Evolutionary conservation across 179 eudicot species (phyloP).

Genomic region (Actinidia chinensis): DNA sequence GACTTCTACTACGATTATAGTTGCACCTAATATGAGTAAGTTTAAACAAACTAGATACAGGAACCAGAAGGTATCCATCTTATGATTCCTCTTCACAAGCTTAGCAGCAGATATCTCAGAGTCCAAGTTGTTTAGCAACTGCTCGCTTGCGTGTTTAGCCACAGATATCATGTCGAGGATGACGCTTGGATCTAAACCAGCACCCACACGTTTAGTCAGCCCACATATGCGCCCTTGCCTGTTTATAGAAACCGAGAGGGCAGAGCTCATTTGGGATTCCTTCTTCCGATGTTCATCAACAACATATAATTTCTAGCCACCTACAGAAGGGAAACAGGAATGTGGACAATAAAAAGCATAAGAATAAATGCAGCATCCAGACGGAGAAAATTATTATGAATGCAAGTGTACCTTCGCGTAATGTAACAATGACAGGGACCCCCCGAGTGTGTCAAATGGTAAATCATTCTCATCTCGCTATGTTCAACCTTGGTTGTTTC

Average conservation of each 20-base stretch:
- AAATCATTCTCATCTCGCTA: no score
- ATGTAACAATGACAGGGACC: no score
- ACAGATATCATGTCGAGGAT: conserved; percentile 92
- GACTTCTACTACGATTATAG: background rate
- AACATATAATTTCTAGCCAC: no score
- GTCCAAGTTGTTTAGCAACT: conserved; percentile 70
- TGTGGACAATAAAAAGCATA: no score
- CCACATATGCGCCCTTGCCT: conserved; percentile 77
- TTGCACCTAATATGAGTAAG: background rate
- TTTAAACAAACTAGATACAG: background rate
- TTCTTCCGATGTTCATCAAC: no score
- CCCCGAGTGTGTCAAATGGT: no score
- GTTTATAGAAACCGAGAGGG: conserved; percentile 74
- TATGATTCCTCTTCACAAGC: conserved; percentile 61
- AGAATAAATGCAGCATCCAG: no score
- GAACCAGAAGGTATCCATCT: background rate
- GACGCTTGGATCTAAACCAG: conserved; percentile 78
- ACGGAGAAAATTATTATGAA: no score
- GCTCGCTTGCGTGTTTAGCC: conserved; percentile 73
- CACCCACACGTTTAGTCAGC: conserved; percentile 81
- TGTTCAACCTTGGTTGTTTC: no score
- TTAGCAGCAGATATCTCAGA: conserved; percentile 87
- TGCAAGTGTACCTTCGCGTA: no score
- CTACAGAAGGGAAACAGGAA: no score
- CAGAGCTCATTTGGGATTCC: conserved; percentile 95